A percentile compares a stretch with the other conserved stretches of the same genome.
phyloP scores from a whole-genome alignment of 306 rosid genomes.

The Ochetophila trinervis region DNA sequence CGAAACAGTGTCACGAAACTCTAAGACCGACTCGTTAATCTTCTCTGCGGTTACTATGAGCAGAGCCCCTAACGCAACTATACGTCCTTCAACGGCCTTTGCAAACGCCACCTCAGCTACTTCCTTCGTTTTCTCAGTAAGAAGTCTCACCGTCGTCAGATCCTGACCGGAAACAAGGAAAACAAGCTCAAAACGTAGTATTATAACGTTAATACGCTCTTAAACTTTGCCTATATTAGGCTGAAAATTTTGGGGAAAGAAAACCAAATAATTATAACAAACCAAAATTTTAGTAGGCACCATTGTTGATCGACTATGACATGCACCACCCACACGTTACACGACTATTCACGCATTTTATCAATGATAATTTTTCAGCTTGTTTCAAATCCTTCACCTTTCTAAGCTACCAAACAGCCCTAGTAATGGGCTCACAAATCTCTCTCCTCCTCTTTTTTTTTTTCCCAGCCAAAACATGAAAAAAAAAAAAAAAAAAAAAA shows the following conservation, averaged over 20 bases:
- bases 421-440: background rate
- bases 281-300: too few species aligned
- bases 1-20: conserved; percentile 21
- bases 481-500: background rate
- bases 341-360: too few species aligned
- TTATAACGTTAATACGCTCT: too few species aligned
- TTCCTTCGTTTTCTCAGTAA: conserved; percentile 39
- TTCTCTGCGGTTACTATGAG: conserved; percentile 30
- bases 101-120: conserved; percentile 32
- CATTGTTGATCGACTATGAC: too few species aligned
- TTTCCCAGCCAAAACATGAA: too few species aligned
- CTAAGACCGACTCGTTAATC: conserved; percentile 21
- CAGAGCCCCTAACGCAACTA: conserved; percentile 34
- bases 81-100: conserved; percentile 30
- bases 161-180: conserved; percentile 18
- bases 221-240: too few species aligned
- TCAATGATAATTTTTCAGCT: too few species aligned
- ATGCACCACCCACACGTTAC: too few species aligned
- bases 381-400: background rate
- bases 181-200: background rate
- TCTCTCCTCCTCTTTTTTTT: background rate
- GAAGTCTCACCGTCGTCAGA: conserved; percentile 31
- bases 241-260: too few species aligned
- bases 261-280: too few species aligned
- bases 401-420: conserved; percentile 15